Base-by-base conservation (phyloP, 2,329 filamentous ascomycete genomes). In the Beauveria pseudobassiana region DNA sequence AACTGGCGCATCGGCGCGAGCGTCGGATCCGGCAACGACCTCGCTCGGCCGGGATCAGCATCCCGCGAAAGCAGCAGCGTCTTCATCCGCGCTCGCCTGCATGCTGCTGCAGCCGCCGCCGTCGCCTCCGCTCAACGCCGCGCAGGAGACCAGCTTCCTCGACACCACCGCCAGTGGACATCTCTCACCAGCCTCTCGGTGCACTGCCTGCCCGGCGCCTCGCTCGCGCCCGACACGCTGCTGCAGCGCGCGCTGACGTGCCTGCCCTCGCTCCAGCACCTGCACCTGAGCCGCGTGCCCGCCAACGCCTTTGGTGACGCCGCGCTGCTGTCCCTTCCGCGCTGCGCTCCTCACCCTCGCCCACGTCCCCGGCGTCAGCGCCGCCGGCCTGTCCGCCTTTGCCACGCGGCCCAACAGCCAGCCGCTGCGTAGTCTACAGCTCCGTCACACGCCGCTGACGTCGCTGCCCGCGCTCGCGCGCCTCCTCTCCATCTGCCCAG, bases 271-370 rank as follows among this genome's bases (percentile, higher is more conserved):
- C 77, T 88, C 24, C 77, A 82, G 65, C 79, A 82, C 63, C 75
- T 88, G n/a, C 78, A 86, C 66, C 73, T 88, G 18, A 86, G 83
- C 22, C 78, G 80, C 58, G 73, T 88, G 2, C 80, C 85, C 0
- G 71, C 75, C 6, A 77, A 76, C n/a, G 76, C 82, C 22, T 87
- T 88, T 69, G 79, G 81, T 69, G 82, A 87, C 69, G 70, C 71
- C 4, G 80, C 77, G 48, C 77, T 88, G 8, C 72, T 85, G 26
- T 75, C 78, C 0, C 74, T 88, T 1, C 85, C 2, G 69, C 78
- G 1, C 75, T 88, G 6, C 76, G 78, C 59, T 81, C 78, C 77
- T 88, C 5, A 79, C 82, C 0, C 75, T 88, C 9, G 78, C 80
- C 7, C 77, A 82, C 68, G 76, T 87, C 9, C 69, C 78, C 1